phyloP scores from a whole-genome alignment of 2,329 filamentous ascomycete species.

The Fusarium napiforme region DNA sequence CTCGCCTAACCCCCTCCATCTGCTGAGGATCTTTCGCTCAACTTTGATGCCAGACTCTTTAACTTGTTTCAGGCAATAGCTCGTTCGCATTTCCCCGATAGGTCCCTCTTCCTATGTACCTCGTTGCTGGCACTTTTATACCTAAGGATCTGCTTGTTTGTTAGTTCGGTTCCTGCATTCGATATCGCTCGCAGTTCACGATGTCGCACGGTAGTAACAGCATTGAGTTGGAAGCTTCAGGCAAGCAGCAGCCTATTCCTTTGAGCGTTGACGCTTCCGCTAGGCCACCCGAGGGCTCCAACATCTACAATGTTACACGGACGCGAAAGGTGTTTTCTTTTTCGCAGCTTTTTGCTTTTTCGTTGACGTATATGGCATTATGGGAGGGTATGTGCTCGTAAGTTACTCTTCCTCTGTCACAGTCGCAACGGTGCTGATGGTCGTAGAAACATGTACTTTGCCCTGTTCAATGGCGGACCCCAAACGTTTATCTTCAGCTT shows the following conservation, averaged over 20 bases:
- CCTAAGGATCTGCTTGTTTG: neutral
- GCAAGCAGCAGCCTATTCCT: conserved; percentile 18
- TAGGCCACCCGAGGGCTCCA: conserved; percentile 13
- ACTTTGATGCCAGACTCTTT: neutral
- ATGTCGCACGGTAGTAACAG: conserved; percentile 31
- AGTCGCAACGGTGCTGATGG: neutral
- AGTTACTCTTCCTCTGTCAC: neutral
- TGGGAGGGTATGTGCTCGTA: conserved; percentile 45
- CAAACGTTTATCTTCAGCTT: conserved; percentile 43
- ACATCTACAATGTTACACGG: conserved; percentile 37
- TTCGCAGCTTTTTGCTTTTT: conserved; percentile 42
- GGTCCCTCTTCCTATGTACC: neutral
- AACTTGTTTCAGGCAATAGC: conserved; percentile 2
- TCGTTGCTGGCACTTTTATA: conserved; percentile 9
- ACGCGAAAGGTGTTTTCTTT: conserved; percentile 41
- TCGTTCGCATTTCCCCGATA: neutral
- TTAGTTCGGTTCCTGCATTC: conserved; percentile 6
- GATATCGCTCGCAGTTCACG: neutral
- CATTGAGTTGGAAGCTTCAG: conserved; percentile 31
- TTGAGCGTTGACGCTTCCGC: conserved; percentile 25
- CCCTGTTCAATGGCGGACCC: conserved; percentile 39
- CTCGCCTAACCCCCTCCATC: neutral
- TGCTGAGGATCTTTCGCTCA: neutral
- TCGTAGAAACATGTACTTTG: conserved; percentile 42
- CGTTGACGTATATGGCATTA: conserved; percentile 40